Conservation (phyloP, 768 basidiomycete species). For the Pholiota conissans region DNA sequence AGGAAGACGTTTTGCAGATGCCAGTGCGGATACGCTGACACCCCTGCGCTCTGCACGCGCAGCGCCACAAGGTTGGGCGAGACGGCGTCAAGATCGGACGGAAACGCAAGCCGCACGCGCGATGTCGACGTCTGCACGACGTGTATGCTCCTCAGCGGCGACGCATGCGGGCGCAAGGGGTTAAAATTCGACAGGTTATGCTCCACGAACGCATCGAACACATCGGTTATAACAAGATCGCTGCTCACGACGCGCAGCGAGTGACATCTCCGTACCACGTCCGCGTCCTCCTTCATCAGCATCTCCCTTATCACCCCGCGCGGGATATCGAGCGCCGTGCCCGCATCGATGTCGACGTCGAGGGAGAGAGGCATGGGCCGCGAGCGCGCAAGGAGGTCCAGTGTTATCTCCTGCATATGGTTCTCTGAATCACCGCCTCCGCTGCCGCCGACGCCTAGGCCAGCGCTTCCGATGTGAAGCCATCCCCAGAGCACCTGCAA, state of each 20-base stretch:
- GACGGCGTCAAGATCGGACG: background rate
- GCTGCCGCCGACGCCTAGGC: too few relatives aligned
- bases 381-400: background rate
- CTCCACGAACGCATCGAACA: background rate
- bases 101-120: background rate
- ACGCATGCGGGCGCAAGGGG: background rate
- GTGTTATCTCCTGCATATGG: background rate
- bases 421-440: too few relatives aligned
- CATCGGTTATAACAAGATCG: background rate
- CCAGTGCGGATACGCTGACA: background rate
- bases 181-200: background rate
- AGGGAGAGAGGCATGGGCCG: background rate
- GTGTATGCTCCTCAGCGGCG: background rate
- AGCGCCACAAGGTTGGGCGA: background rate
- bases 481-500: background rate
- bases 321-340: too few relatives aligned
- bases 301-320: too few relatives aligned
- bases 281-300: too few relatives aligned
- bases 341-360: background rate
- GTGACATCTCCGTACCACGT: background rate
- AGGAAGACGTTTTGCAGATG: background rate
- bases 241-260: background rate
- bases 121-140: background rate
- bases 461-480: background rate
- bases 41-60: background rate